phyloP scores from a whole-genome alignment of 2,329 filamentous ascomycete genomes.

The Lasiodiplodia gonubiensis region DNA sequence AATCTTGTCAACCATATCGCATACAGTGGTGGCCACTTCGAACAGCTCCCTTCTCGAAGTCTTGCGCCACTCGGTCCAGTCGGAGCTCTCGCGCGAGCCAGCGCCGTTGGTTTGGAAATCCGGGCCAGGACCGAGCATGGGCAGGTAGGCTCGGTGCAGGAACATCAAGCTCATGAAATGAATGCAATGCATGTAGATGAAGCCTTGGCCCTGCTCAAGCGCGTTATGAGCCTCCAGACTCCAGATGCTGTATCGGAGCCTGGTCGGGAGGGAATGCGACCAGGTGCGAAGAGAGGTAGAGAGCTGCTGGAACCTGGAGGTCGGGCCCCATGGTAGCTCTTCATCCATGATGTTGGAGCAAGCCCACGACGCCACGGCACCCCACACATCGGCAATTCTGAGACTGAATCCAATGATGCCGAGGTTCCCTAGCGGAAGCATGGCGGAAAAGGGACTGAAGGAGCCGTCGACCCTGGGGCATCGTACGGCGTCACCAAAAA shows the following conservation, averaged over 20 bases:
- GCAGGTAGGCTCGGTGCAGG: slow-evolving; percentile 48
- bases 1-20: slow-evolving; percentile 51
- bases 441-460: slow-evolving; percentile 39
- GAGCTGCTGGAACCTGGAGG: slow-evolving; percentile 46
- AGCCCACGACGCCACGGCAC: slow-evolving; percentile 49
- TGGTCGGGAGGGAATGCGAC: slow-evolving; percentile 43
- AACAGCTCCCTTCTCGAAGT: slow-evolving; percentile 45
- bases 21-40: slow-evolving; percentile 44
- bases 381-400: slow-evolving; percentile 49
- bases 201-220: slow-evolving; percentile 49
- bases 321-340: slow-evolving; percentile 45
- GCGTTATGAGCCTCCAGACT: slow-evolving; percentile 49
- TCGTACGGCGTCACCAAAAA: slow-evolving; percentile 47
- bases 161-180: slow-evolving; percentile 52
- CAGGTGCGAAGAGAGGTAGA: slow-evolving; percentile 44
- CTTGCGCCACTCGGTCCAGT: slow-evolving; percentile 46
- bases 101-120: slow-evolving; percentile 30
- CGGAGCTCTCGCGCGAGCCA: slow-evolving; percentile 1
- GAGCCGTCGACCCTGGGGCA: slow-evolving; percentile 43
- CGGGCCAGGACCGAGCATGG: slow-evolving; percentile 43
- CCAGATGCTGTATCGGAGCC: slow-evolving; percentile 47
- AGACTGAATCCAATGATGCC: slow-evolving; percentile 48
- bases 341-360: slow-evolving; percentile 45
- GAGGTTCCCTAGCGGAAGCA: slow-evolving; percentile 41
- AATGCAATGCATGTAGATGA: slow-evolving; percentile 51